These are phyloP conservation scores for Pholiota microspora DNA, from an alignment of 768 basidiomycete genomes.

Conservation along the genomic window DNA sequence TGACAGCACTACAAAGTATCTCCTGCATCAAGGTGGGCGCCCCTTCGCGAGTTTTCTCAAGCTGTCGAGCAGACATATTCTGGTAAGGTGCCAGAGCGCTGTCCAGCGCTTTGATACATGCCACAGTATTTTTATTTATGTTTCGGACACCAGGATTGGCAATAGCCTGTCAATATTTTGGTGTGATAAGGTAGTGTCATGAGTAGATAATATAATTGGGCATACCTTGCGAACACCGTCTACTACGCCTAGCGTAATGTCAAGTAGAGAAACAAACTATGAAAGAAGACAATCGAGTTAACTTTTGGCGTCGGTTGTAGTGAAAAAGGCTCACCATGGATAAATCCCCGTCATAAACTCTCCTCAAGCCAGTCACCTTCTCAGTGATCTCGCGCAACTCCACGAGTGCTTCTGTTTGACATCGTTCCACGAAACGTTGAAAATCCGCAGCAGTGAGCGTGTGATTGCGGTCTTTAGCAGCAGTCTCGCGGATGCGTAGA, in stretches of 20 bases:
- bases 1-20: slow-evolving; percentile 17
- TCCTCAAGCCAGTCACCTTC: slow-evolving; percentile 12
- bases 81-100: slow-evolving; percentile 15
- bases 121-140: slow-evolving; percentile 20
- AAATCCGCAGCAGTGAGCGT: slow-evolving; percentile 14
- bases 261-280: slow-evolving; percentile 18
- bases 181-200: not conserved
- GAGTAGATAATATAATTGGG: not conserved
- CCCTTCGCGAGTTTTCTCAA: slow-evolving; percentile 17
- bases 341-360: slow-evolving; percentile 8
- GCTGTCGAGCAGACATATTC: slow-evolving; percentile 14
- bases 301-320: not conserved
- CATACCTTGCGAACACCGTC: slow-evolving; percentile 16
- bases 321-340: slow-evolving; percentile 10
- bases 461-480: slow-evolving; percentile 14
- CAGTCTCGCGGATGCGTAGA: slow-evolving; percentile 13
- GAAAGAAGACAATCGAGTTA: not conserved
- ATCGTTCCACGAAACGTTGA: slow-evolving; percentile 16
- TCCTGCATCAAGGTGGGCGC: slow-evolving; percentile 12
- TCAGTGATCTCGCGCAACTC: slow-evolving; percentile 9
- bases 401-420: slow-evolving; percentile 16
- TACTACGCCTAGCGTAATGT: slow-evolving; percentile 18
- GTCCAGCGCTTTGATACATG: slow-evolving; percentile 13
- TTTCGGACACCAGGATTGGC: slow-evolving; percentile 14
- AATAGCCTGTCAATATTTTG: slow-evolving; percentile 6